These are phyloP conservation scores for Calonectria honghensis DNA, from an alignment of 2,329 filamentous ascomycete genomes.

Conservation along the genomic window DNA sequence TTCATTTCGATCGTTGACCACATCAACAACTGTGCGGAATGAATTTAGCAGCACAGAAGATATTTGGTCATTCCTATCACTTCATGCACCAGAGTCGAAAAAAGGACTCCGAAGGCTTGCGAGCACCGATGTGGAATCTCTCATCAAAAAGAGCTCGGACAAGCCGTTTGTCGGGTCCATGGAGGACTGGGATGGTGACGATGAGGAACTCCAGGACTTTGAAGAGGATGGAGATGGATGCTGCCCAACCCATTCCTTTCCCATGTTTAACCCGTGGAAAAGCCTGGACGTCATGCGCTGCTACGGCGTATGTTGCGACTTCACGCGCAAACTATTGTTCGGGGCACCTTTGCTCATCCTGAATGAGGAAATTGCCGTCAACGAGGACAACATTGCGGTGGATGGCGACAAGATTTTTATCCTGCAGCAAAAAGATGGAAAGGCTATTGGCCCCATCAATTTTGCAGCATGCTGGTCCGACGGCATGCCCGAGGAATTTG, in stretches of 20 bases:
- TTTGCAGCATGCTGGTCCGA: slow-evolving; percentile 32
- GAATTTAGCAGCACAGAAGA: background rate
- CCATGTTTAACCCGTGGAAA: slow-evolving; percentile 39
- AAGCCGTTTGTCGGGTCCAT: slow-evolving; percentile 17
- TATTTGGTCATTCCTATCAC: slow-evolving; percentile 21
- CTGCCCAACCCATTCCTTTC: slow-evolving; percentile 31
- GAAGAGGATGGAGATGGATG: slow-evolving; percentile 32
- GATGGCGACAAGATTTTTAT: slow-evolving; percentile 28
- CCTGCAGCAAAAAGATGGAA: background rate
- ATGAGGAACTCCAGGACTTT: slow-evolving; percentile 16
- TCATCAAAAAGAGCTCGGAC: slow-evolving; percentile 20
- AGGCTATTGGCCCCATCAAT: background rate
- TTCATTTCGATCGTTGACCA: slow-evolving; percentile 23
- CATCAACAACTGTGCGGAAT: background rate
- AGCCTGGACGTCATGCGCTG: slow-evolving; percentile 18
- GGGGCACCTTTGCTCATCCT: slow-evolving; percentile 26
- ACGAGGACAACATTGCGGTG: slow-evolving; percentile 17
- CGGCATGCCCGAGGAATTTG: background rate
- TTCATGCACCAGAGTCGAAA: background rate
- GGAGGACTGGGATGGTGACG: slow-evolving; percentile 34
- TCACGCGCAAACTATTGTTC: slow-evolving; percentile 21
- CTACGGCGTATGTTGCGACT: slow-evolving; percentile 23
- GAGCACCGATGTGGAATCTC: slow-evolving; percentile 11
- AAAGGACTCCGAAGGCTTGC: background rate
- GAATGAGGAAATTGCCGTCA: slow-evolving; percentile 26